phyloP scores from a whole-genome alignment of 495 filamentous ascomycete species.

The Penicillium coprophilum region DNA sequence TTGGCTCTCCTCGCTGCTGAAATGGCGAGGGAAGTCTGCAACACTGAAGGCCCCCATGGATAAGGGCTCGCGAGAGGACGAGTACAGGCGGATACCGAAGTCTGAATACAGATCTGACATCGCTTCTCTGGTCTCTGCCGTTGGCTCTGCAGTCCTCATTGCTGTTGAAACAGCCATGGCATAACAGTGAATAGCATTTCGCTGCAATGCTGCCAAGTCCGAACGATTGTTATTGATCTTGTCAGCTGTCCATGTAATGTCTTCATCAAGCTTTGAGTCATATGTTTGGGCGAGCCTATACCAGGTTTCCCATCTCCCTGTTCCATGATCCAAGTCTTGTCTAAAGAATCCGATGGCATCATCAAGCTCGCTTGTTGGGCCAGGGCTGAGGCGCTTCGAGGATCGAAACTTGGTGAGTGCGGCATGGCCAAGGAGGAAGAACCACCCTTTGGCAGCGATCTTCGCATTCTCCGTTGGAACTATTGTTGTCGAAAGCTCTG shows the following conservation, averaged over 20 bases:
- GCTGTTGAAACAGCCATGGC: constrained; percentile 81
- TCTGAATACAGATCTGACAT: constrained; percentile 83
- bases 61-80: constrained; percentile 86
- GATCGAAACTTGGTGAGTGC: constrained; percentile 83
- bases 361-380: constrained; percentile 81
- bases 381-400: constrained; percentile 73
- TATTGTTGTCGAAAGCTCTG: constrained; percentile 56
- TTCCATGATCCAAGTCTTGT: constrained; percentile 81
- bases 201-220: constrained; percentile 73
- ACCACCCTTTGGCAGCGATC: constrained; percentile 85
- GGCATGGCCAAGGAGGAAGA: constrained; percentile 85
- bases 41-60: constrained; percentile 82
- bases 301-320: constrained; percentile 93
- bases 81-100: constrained; percentile 86
- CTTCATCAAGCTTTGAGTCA: constrained; percentile 88
- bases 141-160: constrained; percentile 58
- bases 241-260: constrained; percentile 91
- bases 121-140: constrained; percentile 61
- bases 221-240: constrained; percentile 83
- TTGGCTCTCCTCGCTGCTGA: constrained; percentile 61
- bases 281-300: constrained; percentile 90
- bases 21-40: constrained; percentile 71
- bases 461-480: constrained; percentile 52
- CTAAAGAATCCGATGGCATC: constrained; percentile 78
- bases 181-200: constrained; percentile 88